phyloP scores from a whole-genome alignment of 2,329 filamentous ascomycete species.

The Aspergillus sp. region DNA sequence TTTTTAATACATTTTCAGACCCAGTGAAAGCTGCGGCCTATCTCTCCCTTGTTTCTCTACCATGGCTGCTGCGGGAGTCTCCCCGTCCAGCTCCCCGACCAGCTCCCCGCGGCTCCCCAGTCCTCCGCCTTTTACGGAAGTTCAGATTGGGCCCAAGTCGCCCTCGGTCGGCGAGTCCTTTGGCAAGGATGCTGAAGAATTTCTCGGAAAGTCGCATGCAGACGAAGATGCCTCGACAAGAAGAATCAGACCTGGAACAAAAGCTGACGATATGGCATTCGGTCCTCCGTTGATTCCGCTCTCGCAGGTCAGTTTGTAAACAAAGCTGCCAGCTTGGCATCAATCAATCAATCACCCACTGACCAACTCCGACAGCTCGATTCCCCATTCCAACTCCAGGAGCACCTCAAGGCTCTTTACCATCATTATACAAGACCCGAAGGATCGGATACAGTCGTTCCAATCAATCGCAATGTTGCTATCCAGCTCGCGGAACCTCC shows the following conservation, averaged over 20 bases:
- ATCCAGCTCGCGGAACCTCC: slow-evolving; percentile 74
- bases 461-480: slow-evolving; percentile 73
- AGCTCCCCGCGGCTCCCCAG: slow-evolving; percentile 85
- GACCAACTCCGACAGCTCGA: slow-evolving; percentile 62
- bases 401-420: slow-evolving; percentile 91
- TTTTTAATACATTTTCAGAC: neutral
- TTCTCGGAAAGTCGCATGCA: slow-evolving; percentile 52
- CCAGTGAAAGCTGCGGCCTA: slow-evolving; percentile 4
- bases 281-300: slow-evolving; percentile 85
- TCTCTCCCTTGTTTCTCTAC: slow-evolving; percentile 6
- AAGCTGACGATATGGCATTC: slow-evolving; percentile 84
- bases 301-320: slow-evolving; percentile 60
- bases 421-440: slow-evolving; percentile 68
- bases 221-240: slow-evolving; percentile 70
- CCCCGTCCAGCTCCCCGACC: slow-evolving; percentile 68
- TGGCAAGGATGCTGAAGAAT: slow-evolving; percentile 53
- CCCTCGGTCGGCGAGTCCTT: slow-evolving; percentile 60
- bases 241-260: slow-evolving; percentile 88
- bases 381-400: slow-evolving; percentile 93
- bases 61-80: slow-evolving; percentile 44
- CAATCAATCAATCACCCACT: slow-evolving; percentile 4
- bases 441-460: slow-evolving; percentile 55
- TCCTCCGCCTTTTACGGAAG: slow-evolving; percentile 89
- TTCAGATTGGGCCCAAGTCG: slow-evolving; percentile 79
- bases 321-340: slow-evolving; percentile 1